Percentiles rank a stretch among this genome's conserved stretches.
Evolutionary conservation across 2,329 filamentous ascomycete genomes (phyloP).

Genomic region (Microcyclosporella mali): DNA sequence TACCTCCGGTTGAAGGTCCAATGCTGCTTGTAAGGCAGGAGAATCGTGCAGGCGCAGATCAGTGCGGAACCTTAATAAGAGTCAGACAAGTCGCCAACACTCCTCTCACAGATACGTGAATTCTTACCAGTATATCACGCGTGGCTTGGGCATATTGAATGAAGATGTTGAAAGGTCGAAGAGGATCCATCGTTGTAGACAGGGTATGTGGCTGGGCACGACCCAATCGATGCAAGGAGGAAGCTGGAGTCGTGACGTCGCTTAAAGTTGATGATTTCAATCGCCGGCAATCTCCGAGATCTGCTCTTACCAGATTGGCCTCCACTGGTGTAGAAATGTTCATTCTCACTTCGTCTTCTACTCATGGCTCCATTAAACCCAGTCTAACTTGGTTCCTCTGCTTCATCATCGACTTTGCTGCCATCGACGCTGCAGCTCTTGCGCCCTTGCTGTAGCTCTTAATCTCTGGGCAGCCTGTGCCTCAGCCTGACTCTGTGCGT

Average conservation of each 20-base stretch:
- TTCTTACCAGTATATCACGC: conserved; percentile 61
- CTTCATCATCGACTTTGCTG: conserved; percentile 18
- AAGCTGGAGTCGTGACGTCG: not conserved
- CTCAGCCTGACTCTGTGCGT: conserved; percentile 44
- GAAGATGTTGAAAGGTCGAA: not conserved
- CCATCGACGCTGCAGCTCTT: conserved; percentile 43
- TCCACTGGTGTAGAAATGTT: too few relatives aligned
- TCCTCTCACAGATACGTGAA: not conserved
- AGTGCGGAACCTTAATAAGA: conserved; percentile 53
- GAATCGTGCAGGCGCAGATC: conserved; percentile 73
- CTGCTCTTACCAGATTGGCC: too few relatives aligned
- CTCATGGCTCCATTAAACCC: too few relatives aligned
- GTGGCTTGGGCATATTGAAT: conserved; percentile 35
- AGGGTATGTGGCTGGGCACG: not conserved
- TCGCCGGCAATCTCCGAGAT: too few relatives aligned
- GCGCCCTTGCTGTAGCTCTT: conserved; percentile 39
- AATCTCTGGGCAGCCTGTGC: conserved; percentile 35
- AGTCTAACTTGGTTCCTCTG: not conserved
- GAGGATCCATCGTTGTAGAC: not conserved
- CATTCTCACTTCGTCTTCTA: too few relatives aligned
- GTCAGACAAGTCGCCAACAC: not conserved
- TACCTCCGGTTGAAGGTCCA: conserved; percentile 64
- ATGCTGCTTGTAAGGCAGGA: conserved; percentile 63
- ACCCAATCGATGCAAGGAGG: not conserved
- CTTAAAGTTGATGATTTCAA: too few relatives aligned